phyloP scores from a whole-genome alignment of 2,329 filamentous ascomycete genomes.

The Diaporthe ilicicola region DNA sequence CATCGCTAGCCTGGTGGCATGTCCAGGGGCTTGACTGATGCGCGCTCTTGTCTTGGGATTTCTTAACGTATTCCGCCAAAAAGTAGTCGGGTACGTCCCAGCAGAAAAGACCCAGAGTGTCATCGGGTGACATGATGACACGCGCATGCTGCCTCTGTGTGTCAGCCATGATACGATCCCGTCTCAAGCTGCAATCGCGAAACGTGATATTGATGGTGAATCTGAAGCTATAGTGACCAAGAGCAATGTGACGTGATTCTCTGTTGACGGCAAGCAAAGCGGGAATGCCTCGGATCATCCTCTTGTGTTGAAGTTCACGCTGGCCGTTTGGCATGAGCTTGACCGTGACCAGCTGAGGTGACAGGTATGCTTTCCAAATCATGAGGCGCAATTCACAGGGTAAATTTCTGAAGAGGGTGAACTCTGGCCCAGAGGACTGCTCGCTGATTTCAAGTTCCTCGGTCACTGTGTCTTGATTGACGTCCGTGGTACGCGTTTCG shows the following conservation, averaged over 20 bases:
- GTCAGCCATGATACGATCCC: too few species aligned
- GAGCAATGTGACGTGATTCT: not conserved
- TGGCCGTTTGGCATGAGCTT: not conserved
- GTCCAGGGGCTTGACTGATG: not conserved
- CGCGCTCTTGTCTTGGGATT: not conserved
- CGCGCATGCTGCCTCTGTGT: not conserved
- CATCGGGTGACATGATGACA: not conserved
- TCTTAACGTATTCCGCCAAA: too few species aligned
- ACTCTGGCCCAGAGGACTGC: not conserved
- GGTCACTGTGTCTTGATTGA: too few species aligned
- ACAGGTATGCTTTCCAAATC: not conserved
- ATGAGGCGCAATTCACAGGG: not conserved
- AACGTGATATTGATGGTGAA: not conserved
- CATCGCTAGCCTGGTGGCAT: not conserved
- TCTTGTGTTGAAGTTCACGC: accelerated
- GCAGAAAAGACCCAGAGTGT: not conserved
- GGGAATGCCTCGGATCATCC: not conserved
- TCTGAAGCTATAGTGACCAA: not conserved
- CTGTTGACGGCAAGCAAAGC: not conserved
- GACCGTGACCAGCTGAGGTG: not conserved
- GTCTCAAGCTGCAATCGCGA: too few species aligned
- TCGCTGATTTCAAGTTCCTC: not conserved
- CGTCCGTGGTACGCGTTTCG: too few species aligned
- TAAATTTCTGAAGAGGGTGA: not conserved
- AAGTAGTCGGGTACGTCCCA: too few species aligned